phyloP scores from a whole-genome alignment of 2,329 filamentous ascomycete genomes.

The Hypomyces perniciosus region DNA sequence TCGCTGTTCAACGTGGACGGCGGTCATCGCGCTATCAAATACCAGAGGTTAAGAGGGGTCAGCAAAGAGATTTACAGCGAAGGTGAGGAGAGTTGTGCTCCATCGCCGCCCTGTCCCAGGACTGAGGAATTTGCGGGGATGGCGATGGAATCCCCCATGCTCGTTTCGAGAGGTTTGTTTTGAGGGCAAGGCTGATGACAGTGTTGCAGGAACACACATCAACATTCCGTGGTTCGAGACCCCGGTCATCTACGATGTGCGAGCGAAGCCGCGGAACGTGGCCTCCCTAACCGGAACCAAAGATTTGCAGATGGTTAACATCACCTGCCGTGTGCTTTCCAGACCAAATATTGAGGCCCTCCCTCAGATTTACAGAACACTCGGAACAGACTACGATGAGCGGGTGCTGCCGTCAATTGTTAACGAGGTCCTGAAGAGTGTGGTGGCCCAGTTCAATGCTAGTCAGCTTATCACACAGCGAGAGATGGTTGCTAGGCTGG shows the following conservation, averaged over 20 bases:
- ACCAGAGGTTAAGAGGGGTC: slow-evolving; percentile 85
- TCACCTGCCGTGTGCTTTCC: slow-evolving; percentile 97
- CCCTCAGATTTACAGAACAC: slow-evolving; percentile 93
- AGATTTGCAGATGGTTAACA: slow-evolving; percentile 99
- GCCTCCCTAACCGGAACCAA: slow-evolving; percentile 97
- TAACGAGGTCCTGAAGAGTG: slow-evolving; percentile 97
- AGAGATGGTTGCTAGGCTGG: slow-evolving; percentile 88
- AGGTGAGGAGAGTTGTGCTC: slow-evolving; percentile 49
- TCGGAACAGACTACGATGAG: slow-evolving; percentile 96
- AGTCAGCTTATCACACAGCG: slow-evolving; percentile 97
- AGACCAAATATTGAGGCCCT: slow-evolving; percentile 81
- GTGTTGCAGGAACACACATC: slow-evolving; percentile 74
- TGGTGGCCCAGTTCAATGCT: slow-evolving; percentile 98
- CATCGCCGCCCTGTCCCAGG: neutral
- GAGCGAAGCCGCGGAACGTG: slow-evolving; percentile 94
- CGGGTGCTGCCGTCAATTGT: slow-evolving; percentile 94
- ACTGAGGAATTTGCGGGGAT: neutral
- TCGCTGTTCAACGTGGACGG: slow-evolving; percentile 82
- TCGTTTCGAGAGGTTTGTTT: too few relatives aligned
- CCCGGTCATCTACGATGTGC: slow-evolving; percentile 93
- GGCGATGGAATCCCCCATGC: too few relatives aligned
- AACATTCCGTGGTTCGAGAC: slow-evolving; percentile 97
- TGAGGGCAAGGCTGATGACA: slow-evolving; percentile 11
- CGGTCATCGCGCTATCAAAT: slow-evolving; percentile 98
- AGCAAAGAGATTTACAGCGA: slow-evolving; percentile 94